phyloP scores from a whole-genome alignment of 352 stramenopile species.

The Phytophthora vignae region DNA sequence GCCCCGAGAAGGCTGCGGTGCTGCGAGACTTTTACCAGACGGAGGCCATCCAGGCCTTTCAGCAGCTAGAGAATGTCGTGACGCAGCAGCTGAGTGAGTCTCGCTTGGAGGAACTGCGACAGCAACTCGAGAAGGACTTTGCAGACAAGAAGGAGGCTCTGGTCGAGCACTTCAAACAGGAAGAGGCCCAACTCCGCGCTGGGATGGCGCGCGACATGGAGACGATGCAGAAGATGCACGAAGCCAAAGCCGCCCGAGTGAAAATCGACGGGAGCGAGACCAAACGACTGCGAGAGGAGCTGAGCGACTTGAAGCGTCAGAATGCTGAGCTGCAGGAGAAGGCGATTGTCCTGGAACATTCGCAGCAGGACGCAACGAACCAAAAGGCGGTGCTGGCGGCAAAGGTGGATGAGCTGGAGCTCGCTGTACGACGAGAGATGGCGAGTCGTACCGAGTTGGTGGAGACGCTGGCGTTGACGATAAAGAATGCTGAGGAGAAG shows the following conservation, averaged over 20 bases:
- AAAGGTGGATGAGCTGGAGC: slow-evolving; percentile 66
- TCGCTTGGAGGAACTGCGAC: slow-evolving; percentile 57
- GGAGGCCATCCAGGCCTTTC: slow-evolving; percentile 65
- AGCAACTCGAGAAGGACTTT: slow-evolving; percentile 67
- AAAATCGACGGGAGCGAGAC: slow-evolving; percentile 75
- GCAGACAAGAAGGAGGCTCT: slow-evolving; percentile 66
- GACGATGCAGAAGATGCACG: slow-evolving; percentile 75
- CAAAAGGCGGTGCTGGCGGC: slow-evolving; percentile 47
- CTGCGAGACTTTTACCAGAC: slow-evolving; percentile 65
- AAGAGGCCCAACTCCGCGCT: slow-evolving; percentile 68
- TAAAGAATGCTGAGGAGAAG: slow-evolving; percentile 62
- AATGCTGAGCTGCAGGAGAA: slow-evolving; percentile 57
- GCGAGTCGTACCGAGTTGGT: slow-evolving; percentile 75
- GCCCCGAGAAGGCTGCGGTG: slow-evolving; percentile 61
- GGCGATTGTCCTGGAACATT: slow-evolving; percentile 58
- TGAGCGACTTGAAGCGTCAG: slow-evolving; percentile 38
- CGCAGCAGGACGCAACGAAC: slow-evolving; percentile 38
- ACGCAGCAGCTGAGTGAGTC: slow-evolving; percentile 64
- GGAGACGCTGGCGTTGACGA: slow-evolving; percentile 72
- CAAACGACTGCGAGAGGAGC: slow-evolving; percentile 60
- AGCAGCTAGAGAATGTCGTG: slow-evolving; percentile 58
- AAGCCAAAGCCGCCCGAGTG: slow-evolving; percentile 57
- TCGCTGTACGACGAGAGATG: slow-evolving; percentile 64
- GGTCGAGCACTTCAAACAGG: slow-evolving; percentile 68
- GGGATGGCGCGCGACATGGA: slow-evolving; percentile 69